These are phyloP conservation scores for Psilocybe cyanescens DNA, from an alignment of 768 basidiomycete genomes.

Conservation along the genomic window DNA sequence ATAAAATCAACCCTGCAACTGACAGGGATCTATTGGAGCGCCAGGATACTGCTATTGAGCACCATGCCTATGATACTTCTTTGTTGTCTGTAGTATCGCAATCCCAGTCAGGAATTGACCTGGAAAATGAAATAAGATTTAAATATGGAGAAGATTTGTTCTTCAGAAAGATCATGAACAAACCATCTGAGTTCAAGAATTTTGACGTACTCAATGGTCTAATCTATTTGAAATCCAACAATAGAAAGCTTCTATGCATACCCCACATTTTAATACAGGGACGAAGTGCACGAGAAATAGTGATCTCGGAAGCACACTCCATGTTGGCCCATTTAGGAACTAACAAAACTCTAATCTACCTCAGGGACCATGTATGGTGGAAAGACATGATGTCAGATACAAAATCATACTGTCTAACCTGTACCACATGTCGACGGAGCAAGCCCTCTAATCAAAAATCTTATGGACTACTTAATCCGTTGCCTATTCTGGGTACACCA, in stretches of 20 bases:
- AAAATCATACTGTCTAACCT: slow-evolving; percentile 29
- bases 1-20: no score
- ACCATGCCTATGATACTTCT: neutral
- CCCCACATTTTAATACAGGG: slow-evolving; percentile 22
- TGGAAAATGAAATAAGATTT: slow-evolving; percentile 3
- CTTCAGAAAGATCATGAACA: slow-evolving; percentile 20
- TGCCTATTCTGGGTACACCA: slow-evolving; percentile 26
- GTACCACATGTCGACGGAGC: slow-evolving; percentile 20
- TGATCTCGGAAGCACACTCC: slow-evolving; percentile 41
- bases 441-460: slow-evolving; percentile 30
- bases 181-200: slow-evolving; percentile 20
- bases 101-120: neutral
- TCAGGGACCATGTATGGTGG: slow-evolving; percentile 44
- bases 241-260: slow-evolving; percentile 22
- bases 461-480: slow-evolving; percentile 27
- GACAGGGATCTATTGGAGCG: no score
- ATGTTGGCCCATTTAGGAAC: slow-evolving; percentile 40
- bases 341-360: slow-evolving; percentile 33
- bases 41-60: no score
- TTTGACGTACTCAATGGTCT: slow-evolving; percentile 21
- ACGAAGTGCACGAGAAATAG: slow-evolving; percentile 25
- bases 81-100: neutral
- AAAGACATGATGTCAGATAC: slow-evolving; percentile 34
- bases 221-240: slow-evolving; percentile 17
- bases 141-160: slow-evolving; percentile 18